Conservation (phyloP, 2,329 filamentous ascomycete species). For the Fusarium pseudocircinatum region DNA sequence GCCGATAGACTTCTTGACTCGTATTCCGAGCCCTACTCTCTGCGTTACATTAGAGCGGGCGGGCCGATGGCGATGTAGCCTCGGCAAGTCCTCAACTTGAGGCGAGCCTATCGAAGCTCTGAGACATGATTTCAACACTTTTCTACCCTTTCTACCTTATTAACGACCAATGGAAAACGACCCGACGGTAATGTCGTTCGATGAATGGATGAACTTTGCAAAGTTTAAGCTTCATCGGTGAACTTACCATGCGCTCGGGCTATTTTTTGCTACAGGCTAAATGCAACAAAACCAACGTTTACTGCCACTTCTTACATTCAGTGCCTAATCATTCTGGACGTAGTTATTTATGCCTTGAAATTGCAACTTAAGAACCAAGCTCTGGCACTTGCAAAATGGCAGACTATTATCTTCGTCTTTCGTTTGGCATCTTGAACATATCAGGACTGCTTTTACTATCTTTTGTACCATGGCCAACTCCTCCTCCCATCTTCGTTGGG, state of each 20-base stretch:
- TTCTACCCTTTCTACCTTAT: too few relatives aligned
- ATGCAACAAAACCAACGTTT: neutral
- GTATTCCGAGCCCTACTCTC: neutral
- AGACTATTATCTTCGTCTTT: neutral
- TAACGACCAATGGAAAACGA: neutral
- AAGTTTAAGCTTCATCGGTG: neutral
- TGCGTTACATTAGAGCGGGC: neutral
- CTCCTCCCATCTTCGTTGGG: neutral
- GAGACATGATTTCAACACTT: too few relatives aligned
- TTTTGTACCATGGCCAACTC: neutral
- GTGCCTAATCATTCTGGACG: neutral
- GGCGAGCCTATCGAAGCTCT: neutral
- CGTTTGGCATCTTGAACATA: neutral
- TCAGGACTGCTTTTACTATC: neutral
- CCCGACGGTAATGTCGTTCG: neutral
- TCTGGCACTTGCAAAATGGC: neutral
- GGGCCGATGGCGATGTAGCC: neutral
- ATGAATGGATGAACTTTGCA: fast-evolving
- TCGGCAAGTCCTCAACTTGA: neutral
- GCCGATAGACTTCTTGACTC: neutral
- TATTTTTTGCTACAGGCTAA: neutral
- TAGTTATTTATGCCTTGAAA: too few relatives aligned
- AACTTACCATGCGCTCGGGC: neutral
- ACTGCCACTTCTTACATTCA: neutral
- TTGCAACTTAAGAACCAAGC: neutral